Evolutionary conservation across 1,284 basidiomycete genomes (phyloP), one percentile per base, ranked within the genome.

Genomic region (Pterula multifida): DNA sequence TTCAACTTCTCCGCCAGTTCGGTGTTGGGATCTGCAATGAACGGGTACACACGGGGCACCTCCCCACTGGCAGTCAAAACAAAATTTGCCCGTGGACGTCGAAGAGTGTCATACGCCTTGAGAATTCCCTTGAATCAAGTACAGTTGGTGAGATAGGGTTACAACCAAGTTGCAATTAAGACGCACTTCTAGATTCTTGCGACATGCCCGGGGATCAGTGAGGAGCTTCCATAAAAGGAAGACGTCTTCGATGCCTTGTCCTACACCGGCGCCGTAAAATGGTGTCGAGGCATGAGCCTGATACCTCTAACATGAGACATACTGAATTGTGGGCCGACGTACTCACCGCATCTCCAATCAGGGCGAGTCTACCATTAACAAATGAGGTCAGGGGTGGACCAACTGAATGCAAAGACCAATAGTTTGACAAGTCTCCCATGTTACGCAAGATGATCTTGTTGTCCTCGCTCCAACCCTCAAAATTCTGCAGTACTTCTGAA

Each of bases 341-440:
- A 42, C 39, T 6, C 6, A 42, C 39, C 39, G 39, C 39, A 42
- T 42, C 39, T 9, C 39, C 39, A 19, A 42, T 42, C 39, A 42
- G 19, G 9, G 39, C 39, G 9, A 42, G 6, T 17, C 39, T 42
- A 9, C 39, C 39, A 9, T 19, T 42, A 4, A 42, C 39, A 19
- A 42, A 42, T 6, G 39, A 17, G 21, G 9, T 17, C 13, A 42
- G 39, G 39, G 4, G 9, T 17, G 39, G 39, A 6, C 39, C 39
- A 19, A 42, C 39, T 4, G 39, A 42, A 19, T 42, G 39, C 9
- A 42, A 19, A 9, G 39, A 42, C 39, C 39, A 42, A 22, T 22
- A 42, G 28, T 15, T 32, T 17, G 39, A 42, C 32, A n/a, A n/a
- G 21, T 6, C 17, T 19, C 39, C 39, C 39, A 42, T 19, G 13